These are phyloP conservation scores for Stephanodiscus minutulus DNA, from an alignment of 108 stramenopile genomes.

Conservation along the genomic window DNA sequence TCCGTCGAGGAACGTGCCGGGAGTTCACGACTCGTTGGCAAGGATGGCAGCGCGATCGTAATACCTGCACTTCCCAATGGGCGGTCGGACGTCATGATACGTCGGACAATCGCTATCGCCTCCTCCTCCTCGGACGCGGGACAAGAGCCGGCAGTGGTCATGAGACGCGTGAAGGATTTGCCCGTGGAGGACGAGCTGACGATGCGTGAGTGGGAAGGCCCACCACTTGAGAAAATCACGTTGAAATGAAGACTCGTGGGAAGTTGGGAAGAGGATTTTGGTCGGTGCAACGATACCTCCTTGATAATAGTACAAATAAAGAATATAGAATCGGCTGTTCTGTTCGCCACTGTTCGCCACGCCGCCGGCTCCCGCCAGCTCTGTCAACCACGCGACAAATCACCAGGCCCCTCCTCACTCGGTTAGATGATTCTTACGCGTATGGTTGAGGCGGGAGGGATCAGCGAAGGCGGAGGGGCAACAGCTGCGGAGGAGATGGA, in stretches of 20 bases:
- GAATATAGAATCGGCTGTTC: too few species aligned
- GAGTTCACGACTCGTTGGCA: constrained; percentile 19
- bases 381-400: too few species aligned
- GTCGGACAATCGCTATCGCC: constrained; percentile 22
- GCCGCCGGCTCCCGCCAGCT: too few species aligned
- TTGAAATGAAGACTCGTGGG: constrained; percentile 14
- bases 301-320: too few species aligned
- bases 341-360: too few species aligned
- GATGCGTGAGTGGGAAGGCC: constrained; percentile 47
- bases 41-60: constrained; percentile 21
- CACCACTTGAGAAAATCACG: constrained; percentile 25
- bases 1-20: constrained; percentile 9
- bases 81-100: constrained; percentile 43
- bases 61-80: constrained; percentile 24
- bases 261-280: too few species aligned
- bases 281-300: too few species aligned
- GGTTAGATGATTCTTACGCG: too few species aligned
- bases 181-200: constrained; percentile 47
- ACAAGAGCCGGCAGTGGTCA: constrained; percentile 26
- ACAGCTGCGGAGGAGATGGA: too few species aligned
- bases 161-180: constrained; percentile 45
- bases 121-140: neutral
- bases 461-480: too few species aligned
- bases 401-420: too few species aligned
- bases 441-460: too few species aligned